Conservation (phyloP, 495 filamentous ascomycete species). For the Penicillium lagena region DNA sequence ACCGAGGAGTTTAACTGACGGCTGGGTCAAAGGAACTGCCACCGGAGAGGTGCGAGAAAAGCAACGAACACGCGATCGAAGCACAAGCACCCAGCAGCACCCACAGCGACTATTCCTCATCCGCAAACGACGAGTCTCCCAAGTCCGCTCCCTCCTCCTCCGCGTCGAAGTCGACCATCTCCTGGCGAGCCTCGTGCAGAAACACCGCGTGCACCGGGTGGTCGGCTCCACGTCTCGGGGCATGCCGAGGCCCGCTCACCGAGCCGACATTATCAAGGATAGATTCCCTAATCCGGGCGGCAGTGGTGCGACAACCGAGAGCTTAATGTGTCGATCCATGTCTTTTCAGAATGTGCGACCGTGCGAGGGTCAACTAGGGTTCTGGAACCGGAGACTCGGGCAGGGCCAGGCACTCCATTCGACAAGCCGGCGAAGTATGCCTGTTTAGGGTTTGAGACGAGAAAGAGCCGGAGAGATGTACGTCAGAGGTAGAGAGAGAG, state of each 20-base stretch:
- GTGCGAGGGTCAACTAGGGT: neutral
- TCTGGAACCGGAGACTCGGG: neutral
- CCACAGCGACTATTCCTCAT: slow-evolving; percentile 2
- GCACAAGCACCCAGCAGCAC: slow-evolving; percentile 1
- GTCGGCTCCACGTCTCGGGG: slow-evolving; percentile 1
- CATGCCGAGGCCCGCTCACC: neutral
- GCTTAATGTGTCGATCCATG: neutral
- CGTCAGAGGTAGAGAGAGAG: too few species aligned
- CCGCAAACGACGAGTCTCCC: slow-evolving; percentile 10
- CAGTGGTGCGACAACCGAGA: too few species aligned
- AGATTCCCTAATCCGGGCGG: too few species aligned
- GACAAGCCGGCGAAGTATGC: neutral
- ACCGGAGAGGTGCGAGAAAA: too few species aligned
- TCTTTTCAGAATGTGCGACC: too few species aligned
- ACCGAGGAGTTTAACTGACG: slow-evolving; percentile 3
- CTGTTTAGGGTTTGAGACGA: slow-evolving; percentile 4
- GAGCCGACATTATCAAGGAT: too few species aligned
- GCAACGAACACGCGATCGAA: too few species aligned
- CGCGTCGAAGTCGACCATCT: slow-evolving; percentile 13
- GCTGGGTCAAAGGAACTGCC: slow-evolving; percentile 15
- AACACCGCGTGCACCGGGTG: slow-evolving; percentile 9
- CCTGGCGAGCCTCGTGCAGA: slow-evolving; percentile 9
- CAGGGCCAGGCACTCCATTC: slow-evolving; percentile 1
- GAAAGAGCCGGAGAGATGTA: slow-evolving; percentile 8
- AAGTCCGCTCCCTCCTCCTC: slow-evolving; percentile 12